These are phyloP conservation scores for Planoprotostelium fungivorum DNA, from an alignment of 78 protist genomes.

Conservation along the genomic window DNA sequence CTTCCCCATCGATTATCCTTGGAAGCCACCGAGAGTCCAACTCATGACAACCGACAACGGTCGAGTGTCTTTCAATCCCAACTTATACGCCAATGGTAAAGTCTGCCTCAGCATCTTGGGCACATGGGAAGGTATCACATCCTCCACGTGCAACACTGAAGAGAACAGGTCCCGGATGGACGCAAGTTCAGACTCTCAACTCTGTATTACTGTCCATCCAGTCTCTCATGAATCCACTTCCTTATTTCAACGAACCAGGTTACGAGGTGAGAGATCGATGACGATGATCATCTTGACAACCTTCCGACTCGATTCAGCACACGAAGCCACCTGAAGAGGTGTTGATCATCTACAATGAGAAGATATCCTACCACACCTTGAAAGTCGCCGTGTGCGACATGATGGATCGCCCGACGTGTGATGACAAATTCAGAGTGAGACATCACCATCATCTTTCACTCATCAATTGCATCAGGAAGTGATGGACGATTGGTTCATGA, in stretches of 20 bases:
- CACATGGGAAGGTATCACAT: constrained; percentile 77
- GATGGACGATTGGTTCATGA: not conserved
- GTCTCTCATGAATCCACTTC: constrained; percentile 63
- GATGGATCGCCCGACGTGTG: not conserved
- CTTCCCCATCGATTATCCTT: constrained; percentile 63
- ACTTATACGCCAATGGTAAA: constrained; percentile 49
- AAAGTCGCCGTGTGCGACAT: not conserved
- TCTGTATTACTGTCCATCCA: constrained; percentile 81
- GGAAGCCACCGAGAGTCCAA: constrained; percentile 64
- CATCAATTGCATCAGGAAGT: not conserved
- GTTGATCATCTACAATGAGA: not conserved
- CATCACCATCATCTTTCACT: not conserved
- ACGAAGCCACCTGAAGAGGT: not conserved
- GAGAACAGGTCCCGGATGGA: constrained; percentile 21
- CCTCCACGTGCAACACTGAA: constrained; percentile 66
- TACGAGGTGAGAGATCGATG: constrained; percentile 42
- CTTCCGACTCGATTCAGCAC: not conserved
- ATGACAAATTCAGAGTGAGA: not conserved
- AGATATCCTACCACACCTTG: not conserved
- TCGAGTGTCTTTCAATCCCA: constrained; percentile 81
- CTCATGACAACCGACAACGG: constrained; percentile 76
- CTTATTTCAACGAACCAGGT: constrained; percentile 88
- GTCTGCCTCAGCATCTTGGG: constrained; percentile 79
- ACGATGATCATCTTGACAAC: not conserved
- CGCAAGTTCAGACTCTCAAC: constrained; percentile 32